Evolutionary conservation across 2,329 filamentous ascomycete species (phyloP).

Genomic region (Fonsecaea erecta): DNA sequence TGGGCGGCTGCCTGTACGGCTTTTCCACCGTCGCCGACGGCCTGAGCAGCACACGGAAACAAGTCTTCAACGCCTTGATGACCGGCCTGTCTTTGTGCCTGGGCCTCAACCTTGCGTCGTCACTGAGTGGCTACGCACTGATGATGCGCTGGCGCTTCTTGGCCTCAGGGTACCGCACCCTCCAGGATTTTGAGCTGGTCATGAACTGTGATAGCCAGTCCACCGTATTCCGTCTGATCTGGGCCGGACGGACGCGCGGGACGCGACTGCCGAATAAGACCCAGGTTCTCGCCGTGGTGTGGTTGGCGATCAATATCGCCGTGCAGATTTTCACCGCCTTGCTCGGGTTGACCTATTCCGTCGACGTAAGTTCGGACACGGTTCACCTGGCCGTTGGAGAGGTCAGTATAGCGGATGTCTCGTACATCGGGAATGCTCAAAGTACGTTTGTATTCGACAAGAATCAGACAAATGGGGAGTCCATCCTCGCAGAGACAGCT

Average conservation of each 20-base stretch:
- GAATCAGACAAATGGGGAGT: conserved; percentile 1
- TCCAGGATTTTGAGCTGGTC: conserved; percentile 20
- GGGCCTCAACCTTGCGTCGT: conserved; percentile 28
- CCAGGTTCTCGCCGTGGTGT: conserved; percentile 26
- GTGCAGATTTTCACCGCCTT: conserved; percentile 31
- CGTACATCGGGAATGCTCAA: conserved; percentile 25
- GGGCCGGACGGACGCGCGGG: conserved; percentile 26
- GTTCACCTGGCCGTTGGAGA: conserved; percentile 21
- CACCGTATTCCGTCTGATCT: conserved; percentile 29
- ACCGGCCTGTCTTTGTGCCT: conserved; percentile 25
- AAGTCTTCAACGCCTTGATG: conserved; percentile 30
- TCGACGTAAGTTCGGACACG: conserved; percentile 26
- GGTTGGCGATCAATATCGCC: conserved; percentile 27
- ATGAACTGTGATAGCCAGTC: conserved; percentile 31
- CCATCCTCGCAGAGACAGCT: conserved; percentile 11
- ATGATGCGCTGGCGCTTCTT: conserved; percentile 34
- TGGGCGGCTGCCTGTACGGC: conserved; percentile 23
- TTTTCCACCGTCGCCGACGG: conserved; percentile 21
- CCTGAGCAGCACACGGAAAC: conserved; percentile 20
- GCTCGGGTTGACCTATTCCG: conserved; percentile 35
- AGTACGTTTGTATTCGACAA: conserved; percentile 12
- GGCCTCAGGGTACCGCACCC: conserved; percentile 27
- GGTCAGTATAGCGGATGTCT: conserved; percentile 28
- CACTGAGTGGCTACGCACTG: conserved; percentile 26
- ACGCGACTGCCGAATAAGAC: conserved; percentile 25